These are phyloP conservation scores for Gillenia trifoliata DNA, from an alignment of 306 rosid genomes.

Conservation along the genomic window DNA sequence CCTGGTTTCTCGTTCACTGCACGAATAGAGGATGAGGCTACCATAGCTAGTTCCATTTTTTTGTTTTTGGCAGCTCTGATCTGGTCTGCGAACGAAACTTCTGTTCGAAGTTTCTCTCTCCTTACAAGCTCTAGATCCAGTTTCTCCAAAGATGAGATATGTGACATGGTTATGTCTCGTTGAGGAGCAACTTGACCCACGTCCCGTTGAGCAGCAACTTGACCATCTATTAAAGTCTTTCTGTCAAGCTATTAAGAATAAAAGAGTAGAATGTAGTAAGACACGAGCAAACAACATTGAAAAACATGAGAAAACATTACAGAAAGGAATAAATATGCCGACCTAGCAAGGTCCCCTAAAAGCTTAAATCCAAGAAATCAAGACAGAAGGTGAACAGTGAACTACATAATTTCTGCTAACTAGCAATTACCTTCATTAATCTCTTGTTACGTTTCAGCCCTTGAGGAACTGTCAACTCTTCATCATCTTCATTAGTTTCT, in stretches of 20 bases:
- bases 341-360: background rate
- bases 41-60: conserved; percentile 37
- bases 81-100: conserved; percentile 71
- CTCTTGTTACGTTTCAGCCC: conserved; percentile 35
- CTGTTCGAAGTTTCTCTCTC: conserved; percentile 46
- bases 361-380: background rate
- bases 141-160: conserved; percentile 38
- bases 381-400: background rate
- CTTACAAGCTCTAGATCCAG: conserved; percentile 64
- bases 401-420: background rate
- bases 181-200: conserved; percentile 24
- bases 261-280: background rate
- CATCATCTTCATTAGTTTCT: conserved; percentile 10
- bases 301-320: background rate
- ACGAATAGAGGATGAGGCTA: conserved; percentile 18
- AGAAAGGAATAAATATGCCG: background rate
- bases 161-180: conserved; percentile 26
- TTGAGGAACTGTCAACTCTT: conserved; percentile 27
- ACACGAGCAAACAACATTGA: background rate
- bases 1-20: conserved; percentile 5
- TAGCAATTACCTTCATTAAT: conserved; percentile 44
- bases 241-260: conserved; percentile 41
- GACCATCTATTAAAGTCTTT: conserved; percentile 24
- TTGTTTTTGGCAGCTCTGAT: conserved; percentile 58
- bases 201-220: conserved; percentile 29